A percentile compares a stretch with the other conserved stretches of the same genome.
Conservation (phyloP, 805 yeast species). For the Wilhelminamyces savonicus region DNA sequence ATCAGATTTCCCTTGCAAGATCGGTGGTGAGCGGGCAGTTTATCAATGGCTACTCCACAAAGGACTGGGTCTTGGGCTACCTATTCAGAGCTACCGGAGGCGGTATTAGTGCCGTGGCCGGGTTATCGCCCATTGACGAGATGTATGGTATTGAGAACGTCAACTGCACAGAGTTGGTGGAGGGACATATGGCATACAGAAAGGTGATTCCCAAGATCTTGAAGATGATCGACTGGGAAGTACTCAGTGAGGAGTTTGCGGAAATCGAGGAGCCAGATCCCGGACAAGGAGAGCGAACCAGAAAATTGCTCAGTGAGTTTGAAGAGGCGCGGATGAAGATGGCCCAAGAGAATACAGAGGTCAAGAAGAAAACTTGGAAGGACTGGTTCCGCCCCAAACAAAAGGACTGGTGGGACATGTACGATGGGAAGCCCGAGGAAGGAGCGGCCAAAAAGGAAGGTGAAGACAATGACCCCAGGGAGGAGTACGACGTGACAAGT, state of each 20-base stretch:
- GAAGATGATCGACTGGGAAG: constrained; percentile 66
- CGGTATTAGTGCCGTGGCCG: constrained; percentile 87
- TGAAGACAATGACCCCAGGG: constrained; percentile 21
- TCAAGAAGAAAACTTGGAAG: constrained; percentile 39
- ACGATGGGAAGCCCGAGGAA: constrained; percentile 23
- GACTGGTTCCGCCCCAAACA: constrained; percentile 43
- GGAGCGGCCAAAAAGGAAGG: constrained; percentile 67
- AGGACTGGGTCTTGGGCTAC: constrained; percentile 96
- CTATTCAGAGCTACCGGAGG: constrained; percentile 94
- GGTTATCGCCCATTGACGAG: constrained; percentile 67
- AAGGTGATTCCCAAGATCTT: constrained; percentile 83
- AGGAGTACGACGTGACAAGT: no score
- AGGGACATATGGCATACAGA: constrained; percentile 98
- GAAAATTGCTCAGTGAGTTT: constrained; percentile 76
- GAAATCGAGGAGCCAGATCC: constrained; percentile 97
- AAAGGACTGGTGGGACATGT: constrained; percentile 55
- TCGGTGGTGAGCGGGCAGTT: constrained; percentile 86
- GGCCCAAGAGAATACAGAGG: constrained; percentile 36
- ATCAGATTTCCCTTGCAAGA: constrained; percentile 71
- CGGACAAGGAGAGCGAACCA: constrained; percentile 74
- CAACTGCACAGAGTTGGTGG: constrained; percentile 80
- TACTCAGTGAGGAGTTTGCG: constrained; percentile 82
- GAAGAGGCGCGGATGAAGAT: constrained; percentile 73
- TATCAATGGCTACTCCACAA: constrained; percentile 83
- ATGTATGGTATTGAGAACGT: constrained; percentile 70